Percentiles rank a stretch among this genome's conserved stretches.
Evolutionary conservation across 495 filamentous ascomycete species (phyloP).

Genomic region (Penicillium chermesinum): DNA sequence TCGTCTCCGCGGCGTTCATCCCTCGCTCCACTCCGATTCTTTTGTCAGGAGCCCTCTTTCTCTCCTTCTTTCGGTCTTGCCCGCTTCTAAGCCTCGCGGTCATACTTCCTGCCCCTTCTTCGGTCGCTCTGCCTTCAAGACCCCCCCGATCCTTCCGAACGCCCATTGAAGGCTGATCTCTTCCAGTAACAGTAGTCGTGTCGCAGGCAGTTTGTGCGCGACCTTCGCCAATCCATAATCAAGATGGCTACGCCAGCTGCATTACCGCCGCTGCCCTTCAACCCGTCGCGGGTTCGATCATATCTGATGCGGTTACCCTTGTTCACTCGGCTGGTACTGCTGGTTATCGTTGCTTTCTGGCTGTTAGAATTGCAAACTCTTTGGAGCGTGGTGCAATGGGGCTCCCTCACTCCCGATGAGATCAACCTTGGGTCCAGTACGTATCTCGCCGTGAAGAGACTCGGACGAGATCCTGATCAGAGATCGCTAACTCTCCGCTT

Average conservation of each 20-base stretch:
- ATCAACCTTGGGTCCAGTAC: slow-evolving; percentile 68
- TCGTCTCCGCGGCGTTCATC: too few species aligned
- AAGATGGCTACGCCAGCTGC: slow-evolving; percentile 39
- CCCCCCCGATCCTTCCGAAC: not conserved
- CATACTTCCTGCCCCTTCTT: not conserved
- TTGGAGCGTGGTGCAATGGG: slow-evolving; percentile 69
- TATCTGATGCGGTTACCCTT: slow-evolving; percentile 85
- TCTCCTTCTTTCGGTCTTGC: too few species aligned
- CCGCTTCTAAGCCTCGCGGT: too few species aligned
- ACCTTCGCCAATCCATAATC: not conserved
- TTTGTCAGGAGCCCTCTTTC: not conserved
- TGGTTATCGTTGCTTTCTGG: slow-evolving; percentile 65
- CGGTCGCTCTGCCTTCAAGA: not conserved
- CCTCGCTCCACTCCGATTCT: not conserved
- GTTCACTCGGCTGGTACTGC: slow-evolving; percentile 70
- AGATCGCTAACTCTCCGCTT: slow-evolving; percentile 3
- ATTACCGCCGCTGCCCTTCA: slow-evolving; percentile 44
- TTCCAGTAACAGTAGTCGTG: too few species aligned
- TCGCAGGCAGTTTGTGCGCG: too few species aligned
- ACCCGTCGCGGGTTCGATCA: slow-evolving; percentile 48
- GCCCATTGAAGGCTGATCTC: not conserved
- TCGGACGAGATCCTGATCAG: not conserved
- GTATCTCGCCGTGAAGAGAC: slow-evolving; percentile 27
- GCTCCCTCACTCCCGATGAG: slow-evolving; percentile 70
- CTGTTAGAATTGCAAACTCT: slow-evolving; percentile 57